A percentile compares a stretch with the other conserved stretches of the same genome.
These are phyloP conservation scores for Silene latifolia DNA, from an alignment of 148 eudicot genomes.

Conservation along the genomic window DNA sequence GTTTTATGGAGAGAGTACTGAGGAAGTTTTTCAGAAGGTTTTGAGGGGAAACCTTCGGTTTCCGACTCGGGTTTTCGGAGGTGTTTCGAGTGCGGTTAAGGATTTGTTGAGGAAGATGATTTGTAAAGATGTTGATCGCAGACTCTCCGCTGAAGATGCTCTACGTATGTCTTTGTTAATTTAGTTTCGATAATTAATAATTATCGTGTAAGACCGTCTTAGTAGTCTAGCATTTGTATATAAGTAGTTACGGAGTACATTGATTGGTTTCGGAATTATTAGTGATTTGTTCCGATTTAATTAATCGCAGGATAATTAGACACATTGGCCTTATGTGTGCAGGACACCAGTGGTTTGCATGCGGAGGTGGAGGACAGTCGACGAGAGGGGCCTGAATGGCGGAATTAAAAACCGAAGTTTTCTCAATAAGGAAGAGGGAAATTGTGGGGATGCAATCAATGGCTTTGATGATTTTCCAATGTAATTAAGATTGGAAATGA, in stretches of 20 bases:
- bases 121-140: constrained; percentile 49
- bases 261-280: too few species aligned
- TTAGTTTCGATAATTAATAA: not conserved
- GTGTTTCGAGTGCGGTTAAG: constrained; percentile 43
- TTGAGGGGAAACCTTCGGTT: constrained; percentile 56
- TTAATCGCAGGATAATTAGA: too few species aligned
- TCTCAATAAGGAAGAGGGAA: too few species aligned
- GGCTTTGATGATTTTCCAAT: not conserved
- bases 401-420: too few species aligned
- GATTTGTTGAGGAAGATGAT: constrained; percentile 59
- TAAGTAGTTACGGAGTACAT: too few species aligned
- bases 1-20: constrained; percentile 44
- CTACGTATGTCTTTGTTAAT: constrained; percentile 37
- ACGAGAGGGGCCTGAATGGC: not conserved
- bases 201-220: not conserved
- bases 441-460: too few species aligned
- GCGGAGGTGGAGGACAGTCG: not conserved
- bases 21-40: constrained; percentile 54
- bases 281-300: too few species aligned
- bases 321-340: not conserved
- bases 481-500: not conserved
- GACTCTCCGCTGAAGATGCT: constrained; percentile 61
- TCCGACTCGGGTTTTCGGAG: constrained; percentile 41
- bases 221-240: not conserved
- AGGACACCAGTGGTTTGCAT: not conserved